Evolutionary conservation across 2,329 filamentous ascomycete species (phyloP), one percentile per base, ranked within the genome.

Genomic region (Monosporascus ibericus): DNA sequence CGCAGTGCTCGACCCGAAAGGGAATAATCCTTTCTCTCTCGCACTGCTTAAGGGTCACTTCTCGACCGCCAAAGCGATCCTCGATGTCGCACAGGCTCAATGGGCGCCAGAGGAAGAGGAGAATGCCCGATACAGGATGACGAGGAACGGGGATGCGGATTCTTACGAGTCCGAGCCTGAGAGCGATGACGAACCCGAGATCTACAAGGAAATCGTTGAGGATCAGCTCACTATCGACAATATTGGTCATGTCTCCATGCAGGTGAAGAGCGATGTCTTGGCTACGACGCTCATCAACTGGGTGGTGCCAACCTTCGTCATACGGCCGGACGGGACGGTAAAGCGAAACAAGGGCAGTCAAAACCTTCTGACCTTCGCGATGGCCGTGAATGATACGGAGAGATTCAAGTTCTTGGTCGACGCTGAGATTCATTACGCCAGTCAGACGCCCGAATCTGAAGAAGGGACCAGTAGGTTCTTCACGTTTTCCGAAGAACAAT

Each of bases 141-240:
- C 69, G 27, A 59, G 58, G 11, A 61, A 65, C 7, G 65, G 70
- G 3, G 65, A 69, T 1, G 66, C 70, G 1, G 68, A 58, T 20
- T 67, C 70, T 6, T 65, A 71, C 6, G 69, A 74, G 7, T 68
- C 63, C 5, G 70, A 71, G 7, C 66, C 67, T 11, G 65, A 69
- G 8, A 58, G 55, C 34, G 62, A 67, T n/a, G 68, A 65, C 3
- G 70, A 72, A 44, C 74, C 74, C 18, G 70, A 71, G 6, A 74
- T 82, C 40, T 71, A 74, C 47, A 71, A 70, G 17, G 78, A 85
- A 54, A 73, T 84, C 40, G 71, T 90, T 27, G 80, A 86, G 58
- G 80, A 86, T 14, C 75, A 79, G 37, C 89, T 88, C 65, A 94
- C 89, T 0, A 79, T 92, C 49, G 87, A 94, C 17, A 83, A 90